phyloP scores from a whole-genome alignment of 2,329 filamentous ascomycete genomes.

The Apiospora phragmitis region DNA sequence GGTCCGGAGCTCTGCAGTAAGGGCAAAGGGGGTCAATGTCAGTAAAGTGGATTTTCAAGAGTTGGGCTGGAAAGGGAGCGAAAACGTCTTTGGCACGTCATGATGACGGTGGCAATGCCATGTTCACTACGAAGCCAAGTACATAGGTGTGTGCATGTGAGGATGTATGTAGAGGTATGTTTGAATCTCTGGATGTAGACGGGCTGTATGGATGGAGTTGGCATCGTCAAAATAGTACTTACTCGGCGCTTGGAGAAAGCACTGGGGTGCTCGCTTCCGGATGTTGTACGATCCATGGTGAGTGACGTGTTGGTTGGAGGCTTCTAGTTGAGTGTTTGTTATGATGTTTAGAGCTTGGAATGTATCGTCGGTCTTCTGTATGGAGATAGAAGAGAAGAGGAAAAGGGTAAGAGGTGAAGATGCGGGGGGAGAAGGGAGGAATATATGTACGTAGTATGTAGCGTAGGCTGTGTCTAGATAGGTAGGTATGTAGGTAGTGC shows the following conservation, averaged over 20 bases:
- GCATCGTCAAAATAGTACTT: neutral
- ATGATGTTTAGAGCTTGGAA: no score
- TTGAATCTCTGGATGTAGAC: neutral
- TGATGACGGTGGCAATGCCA: neutral
- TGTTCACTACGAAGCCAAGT: neutral
- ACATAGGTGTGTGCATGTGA: neutral
- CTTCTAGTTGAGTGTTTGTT: neutral
- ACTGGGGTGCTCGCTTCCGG: slow-evolving; percentile 7
- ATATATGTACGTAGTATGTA: neutral
- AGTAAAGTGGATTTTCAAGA: neutral
- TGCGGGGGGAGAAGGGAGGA: neutral
- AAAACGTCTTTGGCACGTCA: neutral
- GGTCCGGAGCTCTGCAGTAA: slow-evolving; percentile 41
- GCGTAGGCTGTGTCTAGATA: neutral
- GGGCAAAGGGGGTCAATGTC: neutral
- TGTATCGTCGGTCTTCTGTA: neutral
- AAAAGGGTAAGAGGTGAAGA: neutral
- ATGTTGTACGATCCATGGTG: slow-evolving; percentile 15
- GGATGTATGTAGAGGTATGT: neutral
- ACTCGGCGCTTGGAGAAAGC: slow-evolving; percentile 13
- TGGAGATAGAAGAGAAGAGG: neutral
- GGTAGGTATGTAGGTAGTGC: no score
- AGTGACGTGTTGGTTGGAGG: neutral
- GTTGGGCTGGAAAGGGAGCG: neutral
- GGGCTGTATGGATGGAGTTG: neutral